Evolutionary conservation across 1,284 basidiomycete species (phyloP), one percentile per base, ranked within the genome.

Genomic region (Heterobasidion annosum): DNA sequence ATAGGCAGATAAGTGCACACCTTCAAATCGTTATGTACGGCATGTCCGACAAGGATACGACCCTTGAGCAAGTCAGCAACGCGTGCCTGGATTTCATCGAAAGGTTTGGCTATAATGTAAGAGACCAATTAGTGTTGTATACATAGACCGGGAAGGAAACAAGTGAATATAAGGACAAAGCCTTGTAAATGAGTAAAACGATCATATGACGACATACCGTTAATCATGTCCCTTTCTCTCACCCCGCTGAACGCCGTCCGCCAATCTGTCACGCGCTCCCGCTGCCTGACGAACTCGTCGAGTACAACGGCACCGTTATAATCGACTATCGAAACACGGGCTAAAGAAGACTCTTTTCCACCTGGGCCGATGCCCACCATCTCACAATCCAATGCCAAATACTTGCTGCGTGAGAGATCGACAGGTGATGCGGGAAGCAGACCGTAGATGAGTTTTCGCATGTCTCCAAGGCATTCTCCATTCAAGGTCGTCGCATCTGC

Each of bases 341-440:
- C 96, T 1, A 98, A 76, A 0, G 87, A 86, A 0, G 89, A 93
- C 65, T 97, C 82, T 1, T 79, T 59, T 9, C 93, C 94, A 34
- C 88, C 77, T 8, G 83, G 78, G 0, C 95, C 94, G 6, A 98
- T 83, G 1, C 95, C 95, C 3, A 99, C 96, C 95, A 99, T 98
- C 71, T 99, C 95, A 63, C 95, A 98, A 68, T 98, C 95, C 46
- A 98, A 6, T 10, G 48, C 48, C 25, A 49, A 4, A 32, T 49
- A 35, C 18, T 33, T 49, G 13, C 34, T 32, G 19, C n/a, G 48
- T 8, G 48, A 15, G 18, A 15, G 32, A 8, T 35, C 48, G 19
- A 12, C 12, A n/a, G 19, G 3, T 34, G 34, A 18, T 8, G 48
- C 15, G 48, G 48, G 33, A 0, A 47, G 45, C 10, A 47, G 18